Percentiles rank a stretch among this genome's conserved stretches.
Conservation (phyloP, 1,139 yeast genomes). For the Candida sp. region DNA sequence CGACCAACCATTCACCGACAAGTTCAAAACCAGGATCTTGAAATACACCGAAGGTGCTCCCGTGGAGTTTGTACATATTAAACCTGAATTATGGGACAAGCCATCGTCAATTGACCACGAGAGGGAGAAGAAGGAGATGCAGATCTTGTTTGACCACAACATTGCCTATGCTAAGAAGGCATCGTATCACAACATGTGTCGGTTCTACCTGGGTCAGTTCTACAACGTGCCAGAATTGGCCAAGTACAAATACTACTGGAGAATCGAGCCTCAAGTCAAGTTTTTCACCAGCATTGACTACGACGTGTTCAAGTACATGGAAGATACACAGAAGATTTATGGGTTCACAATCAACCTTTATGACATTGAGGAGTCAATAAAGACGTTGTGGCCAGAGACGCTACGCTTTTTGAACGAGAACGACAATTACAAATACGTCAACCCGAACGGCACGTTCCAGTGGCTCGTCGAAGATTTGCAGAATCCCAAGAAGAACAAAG, state of each 20-base stretch:
- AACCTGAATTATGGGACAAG: slow-evolving; percentile 63
- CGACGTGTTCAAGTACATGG: slow-evolving; percentile 79
- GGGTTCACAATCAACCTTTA: slow-evolving; percentile 74
- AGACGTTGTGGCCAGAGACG: slow-evolving; percentile 73
- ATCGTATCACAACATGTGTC: slow-evolving; percentile 83
- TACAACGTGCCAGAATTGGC: slow-evolving; percentile 63
- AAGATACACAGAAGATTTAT: slow-evolving; percentile 62
- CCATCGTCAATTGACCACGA: slow-evolving; percentile 58
- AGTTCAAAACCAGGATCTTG: slow-evolving; percentile 51
- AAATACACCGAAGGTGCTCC: slow-evolving; percentile 48
- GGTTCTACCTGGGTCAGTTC: slow-evolving; percentile 61
- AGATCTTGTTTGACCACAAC: slow-evolving; percentile 41
- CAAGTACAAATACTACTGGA: slow-evolving; percentile 67
- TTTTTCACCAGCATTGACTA: slow-evolving; percentile 72
- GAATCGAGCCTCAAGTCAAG: slow-evolving; percentile 77
- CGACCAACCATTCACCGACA: slow-evolving; percentile 65
- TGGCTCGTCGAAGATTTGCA: slow-evolving; percentile 75
- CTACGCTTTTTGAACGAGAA: slow-evolving; percentile 55
- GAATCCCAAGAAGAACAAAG: slow-evolving; percentile 55
- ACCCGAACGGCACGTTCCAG: slow-evolving; percentile 63
- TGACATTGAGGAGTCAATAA: slow-evolving; percentile 68
- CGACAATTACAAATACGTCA: slow-evolving; percentile 64
- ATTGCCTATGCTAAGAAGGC: slow-evolving; percentile 65
- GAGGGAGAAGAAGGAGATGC: slow-evolving; percentile 43
- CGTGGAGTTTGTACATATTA: slow-evolving; percentile 62